Evolutionary conservation across 331 rosid genomes (phyloP), one percentile per base, ranked within the genome.

Genomic region (Pyracantha coccinea): DNA sequence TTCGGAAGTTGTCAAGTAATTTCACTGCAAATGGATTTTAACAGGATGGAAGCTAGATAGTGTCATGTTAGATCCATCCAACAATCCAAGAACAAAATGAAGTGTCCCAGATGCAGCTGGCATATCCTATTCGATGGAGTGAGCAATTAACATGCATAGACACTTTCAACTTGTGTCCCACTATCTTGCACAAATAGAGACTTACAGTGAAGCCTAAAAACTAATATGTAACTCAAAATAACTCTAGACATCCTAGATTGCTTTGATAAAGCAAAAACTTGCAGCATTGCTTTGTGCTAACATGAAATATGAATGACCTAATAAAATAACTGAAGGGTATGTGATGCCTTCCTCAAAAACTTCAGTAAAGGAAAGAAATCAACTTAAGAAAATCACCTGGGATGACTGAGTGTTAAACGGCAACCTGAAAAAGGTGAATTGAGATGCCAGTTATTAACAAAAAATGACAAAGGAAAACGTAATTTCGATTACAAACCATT

Each of bases 401-500:
- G 91, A 50, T 35, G 88, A 77, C 77, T 83, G 92, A 61, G 89
- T 72, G 68, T 66, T 78, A 71, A 83, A 82, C 66, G 92, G 88
- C 73, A 92, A 72, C 89, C 99, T 95, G 89, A 66, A 84, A 88
- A 78, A 25, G 47, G 68, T 52, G 78, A 41, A 80, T 62, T 50
- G 35, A 77, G 44, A 69, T 64, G 73, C 55, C 62, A 73, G 21
- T 66, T 60, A 41, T 38, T 62, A 25, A 3, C 14, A 32, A 54
- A 38, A 41, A 66, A 41, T 53, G 57, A 58, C 44, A 72, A 58
- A 72, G 19, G 25, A 35, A 44, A 72, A 58, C 6, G n/a, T 35
- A 35, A 58, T 27, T 23, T 23, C 4, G 21, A 24, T 41, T 58
- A 35, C 35, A 71, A 23, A 8, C 14, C 32, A 15, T 28, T 71